Evolutionary conservation across 495 filamentous ascomycete genomes (phyloP).

Genomic region (Halenospora varia): DNA sequence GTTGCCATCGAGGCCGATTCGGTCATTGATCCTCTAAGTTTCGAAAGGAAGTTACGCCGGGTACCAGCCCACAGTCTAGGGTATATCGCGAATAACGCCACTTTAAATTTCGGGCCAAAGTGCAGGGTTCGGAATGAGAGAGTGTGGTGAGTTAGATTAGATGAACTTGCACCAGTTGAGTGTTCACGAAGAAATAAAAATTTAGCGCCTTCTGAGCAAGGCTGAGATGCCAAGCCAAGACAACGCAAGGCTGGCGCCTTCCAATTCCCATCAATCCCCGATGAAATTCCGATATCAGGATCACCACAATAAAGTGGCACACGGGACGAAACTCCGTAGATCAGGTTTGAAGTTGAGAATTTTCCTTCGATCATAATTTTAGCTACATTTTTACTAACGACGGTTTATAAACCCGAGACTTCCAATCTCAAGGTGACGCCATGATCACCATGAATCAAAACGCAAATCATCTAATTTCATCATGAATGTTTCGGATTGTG

Average conservation of each 20-base stretch:
- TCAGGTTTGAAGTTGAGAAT: too few relatives aligned
- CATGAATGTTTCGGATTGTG: too few relatives aligned
- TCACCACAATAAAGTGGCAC: too few relatives aligned
- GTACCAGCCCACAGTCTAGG: slow-evolving; percentile 25
- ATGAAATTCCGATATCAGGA: neutral
- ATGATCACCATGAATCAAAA: too few relatives aligned
- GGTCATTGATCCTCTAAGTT: slow-evolving; percentile 12
- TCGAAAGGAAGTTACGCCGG: slow-evolving; percentile 11
- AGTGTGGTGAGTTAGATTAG: neutral
- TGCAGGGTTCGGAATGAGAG: neutral
- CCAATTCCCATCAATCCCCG: neutral
- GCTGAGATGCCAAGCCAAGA: slow-evolving; percentile 15
- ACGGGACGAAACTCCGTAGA: too few relatives aligned
- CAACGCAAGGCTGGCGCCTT: slow-evolving; percentile 6
- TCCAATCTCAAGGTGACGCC: too few relatives aligned
- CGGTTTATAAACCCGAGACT: too few relatives aligned
- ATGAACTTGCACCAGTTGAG: too few relatives aligned
- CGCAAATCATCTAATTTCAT: too few relatives aligned
- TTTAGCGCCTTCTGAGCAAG: slow-evolving; percentile 15
- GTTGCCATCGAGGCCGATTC: slow-evolving; percentile 12
- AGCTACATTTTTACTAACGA: too few relatives aligned
- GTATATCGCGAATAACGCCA: slow-evolving; percentile 11
- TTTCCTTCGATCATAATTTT: too few relatives aligned
- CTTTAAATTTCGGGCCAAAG: neutral
- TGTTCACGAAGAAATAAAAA: slow-evolving; percentile 14